Evolutionary conservation across 495 filamentous ascomycete species (phyloP).

Genomic region (Neurospora terricola): DNA sequence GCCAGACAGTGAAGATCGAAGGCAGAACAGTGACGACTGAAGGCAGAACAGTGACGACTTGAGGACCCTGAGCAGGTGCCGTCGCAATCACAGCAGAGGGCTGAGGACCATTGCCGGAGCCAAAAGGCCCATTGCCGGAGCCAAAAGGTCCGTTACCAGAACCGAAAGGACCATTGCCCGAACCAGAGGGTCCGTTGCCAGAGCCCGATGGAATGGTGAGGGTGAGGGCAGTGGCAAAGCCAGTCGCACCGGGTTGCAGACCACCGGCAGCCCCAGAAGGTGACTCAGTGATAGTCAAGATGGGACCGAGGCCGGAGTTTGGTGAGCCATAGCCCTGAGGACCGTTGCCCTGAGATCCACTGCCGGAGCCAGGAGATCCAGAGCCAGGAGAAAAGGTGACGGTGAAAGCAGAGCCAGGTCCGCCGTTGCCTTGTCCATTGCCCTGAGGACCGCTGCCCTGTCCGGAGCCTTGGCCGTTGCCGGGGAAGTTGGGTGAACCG

Average conservation of each 20-base stretch:
- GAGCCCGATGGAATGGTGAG: neutral
- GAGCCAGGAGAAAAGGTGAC: neutral
- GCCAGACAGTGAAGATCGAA: conserved; percentile 10
- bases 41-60: conserved; percentile 6
- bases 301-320: neutral
- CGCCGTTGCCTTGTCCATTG: neutral
- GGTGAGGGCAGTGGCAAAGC: neutral
- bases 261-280: neutral
- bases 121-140: neutral
- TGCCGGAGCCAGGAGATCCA: neutral
- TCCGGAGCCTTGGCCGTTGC: neutral
- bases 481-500: neutral
- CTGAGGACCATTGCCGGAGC: neutral
- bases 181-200: neutral
- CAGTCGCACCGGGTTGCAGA: neutral
- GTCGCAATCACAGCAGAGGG: neutral
- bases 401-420: neutral
- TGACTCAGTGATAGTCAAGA: neutral
- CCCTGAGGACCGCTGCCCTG: neutral
- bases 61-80: conserved; percentile 2
- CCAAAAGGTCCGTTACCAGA: neutral
- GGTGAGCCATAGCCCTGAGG: neutral
- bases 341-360: neutral
- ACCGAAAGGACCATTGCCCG: neutral
- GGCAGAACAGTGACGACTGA: conserved; percentile 7